A percentile compares a stretch with the other conserved stretches of the same genome.
phyloP scores from a whole-genome alignment of 352 stramenopile genomes.

The Globisporangium recalcitrans region DNA sequence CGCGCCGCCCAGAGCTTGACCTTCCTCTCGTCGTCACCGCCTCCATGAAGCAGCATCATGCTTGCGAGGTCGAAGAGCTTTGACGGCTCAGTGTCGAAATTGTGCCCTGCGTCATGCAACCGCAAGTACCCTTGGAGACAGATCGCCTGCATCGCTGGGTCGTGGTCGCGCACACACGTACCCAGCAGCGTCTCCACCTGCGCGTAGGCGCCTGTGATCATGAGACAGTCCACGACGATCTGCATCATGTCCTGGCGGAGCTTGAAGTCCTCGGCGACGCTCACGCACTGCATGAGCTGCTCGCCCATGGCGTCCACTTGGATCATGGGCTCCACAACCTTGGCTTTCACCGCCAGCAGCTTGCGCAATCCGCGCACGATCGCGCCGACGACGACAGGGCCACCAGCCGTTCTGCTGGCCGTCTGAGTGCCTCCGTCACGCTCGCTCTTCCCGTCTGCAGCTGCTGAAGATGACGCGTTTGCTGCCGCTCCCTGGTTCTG shows the following conservation, averaged over 20 bases:
- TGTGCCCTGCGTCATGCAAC: constrained; percentile 35
- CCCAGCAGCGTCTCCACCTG: constrained; percentile 39
- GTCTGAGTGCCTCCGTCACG: neutral
- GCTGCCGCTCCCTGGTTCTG: constrained; percentile 33
- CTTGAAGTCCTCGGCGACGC: constrained; percentile 68
- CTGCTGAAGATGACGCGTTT: constrained; percentile 7
- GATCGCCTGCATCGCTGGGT: constrained; percentile 45
- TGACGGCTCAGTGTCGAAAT: constrained; percentile 8
- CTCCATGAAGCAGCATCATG: constrained; percentile 30
- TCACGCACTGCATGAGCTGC: constrained; percentile 76
- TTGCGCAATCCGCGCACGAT: constrained; percentile 58
- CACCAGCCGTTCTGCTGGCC: constrained; percentile 21
- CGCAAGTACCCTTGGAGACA: constrained; percentile 53
- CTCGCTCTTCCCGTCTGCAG: constrained; percentile 14
- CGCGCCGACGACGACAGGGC: constrained; percentile 51
- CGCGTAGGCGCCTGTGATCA: constrained; percentile 32
- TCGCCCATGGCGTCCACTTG: constrained; percentile 73
- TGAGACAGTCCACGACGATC: constrained; percentile 68
- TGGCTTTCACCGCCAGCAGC: constrained; percentile 51
- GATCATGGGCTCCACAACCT: constrained; percentile 76
- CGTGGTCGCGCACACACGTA: constrained; percentile 52
- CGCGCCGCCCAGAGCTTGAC: constrained; percentile 31
- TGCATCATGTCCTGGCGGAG: constrained; percentile 65
- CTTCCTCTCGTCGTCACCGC: neutral
- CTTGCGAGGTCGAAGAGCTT: constrained; percentile 34